Evolutionary conservation across 768 basidiomycete species (phyloP), one percentile per base, ranked within the genome.

Genomic region (Mycena polygramma): DNA sequence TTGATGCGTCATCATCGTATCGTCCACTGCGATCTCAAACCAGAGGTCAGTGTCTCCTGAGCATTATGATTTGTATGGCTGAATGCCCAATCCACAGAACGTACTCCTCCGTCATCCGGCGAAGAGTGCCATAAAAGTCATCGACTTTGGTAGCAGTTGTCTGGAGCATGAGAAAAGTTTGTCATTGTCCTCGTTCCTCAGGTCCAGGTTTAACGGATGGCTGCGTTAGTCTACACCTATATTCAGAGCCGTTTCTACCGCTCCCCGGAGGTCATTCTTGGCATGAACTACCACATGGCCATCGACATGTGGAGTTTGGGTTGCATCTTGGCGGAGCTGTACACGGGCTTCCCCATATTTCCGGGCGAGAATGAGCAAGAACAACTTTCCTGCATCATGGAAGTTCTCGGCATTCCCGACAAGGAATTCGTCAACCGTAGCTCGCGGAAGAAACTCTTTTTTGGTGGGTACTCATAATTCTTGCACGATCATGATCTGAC

Each of bases 251-350:
- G 98, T 49, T 99, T 99, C 85, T 99, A 99, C 83, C 95, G 98
- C n/a, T 98, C 96, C 22, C 98, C 98, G 4, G 98, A 99, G 82
- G 97, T 99, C 75, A 99, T 99, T 65, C 89, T 99, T 46, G 98
- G 98, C 62, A 95, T 97, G 93, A 98, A 96, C 79, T 99, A 99
- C 80, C 95, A 97, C 78, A 99, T 98, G 96, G 96, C 94, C 41
- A 97, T 97, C 72, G 96, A 99, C 79, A 99, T 99, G 97, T 99
- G 98, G 98, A 97, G 96, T 84, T 81, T 99, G 74, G 98, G 98
- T 45, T 99, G 98, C 77, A 99, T 99, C 71, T 85, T 99, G 62
- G 98, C 98, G 19, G 98, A 99, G 80, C 83, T 99, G 51, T 97
- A 94, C 80, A 99, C 97, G 14, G 98, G 98, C 0, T 98, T 95